Evolutionary conservation across 1,139 yeast genomes (phyloP), one percentile per base, ranked within the genome.

Genomic region (Debaryomyces coudertii): DNA sequence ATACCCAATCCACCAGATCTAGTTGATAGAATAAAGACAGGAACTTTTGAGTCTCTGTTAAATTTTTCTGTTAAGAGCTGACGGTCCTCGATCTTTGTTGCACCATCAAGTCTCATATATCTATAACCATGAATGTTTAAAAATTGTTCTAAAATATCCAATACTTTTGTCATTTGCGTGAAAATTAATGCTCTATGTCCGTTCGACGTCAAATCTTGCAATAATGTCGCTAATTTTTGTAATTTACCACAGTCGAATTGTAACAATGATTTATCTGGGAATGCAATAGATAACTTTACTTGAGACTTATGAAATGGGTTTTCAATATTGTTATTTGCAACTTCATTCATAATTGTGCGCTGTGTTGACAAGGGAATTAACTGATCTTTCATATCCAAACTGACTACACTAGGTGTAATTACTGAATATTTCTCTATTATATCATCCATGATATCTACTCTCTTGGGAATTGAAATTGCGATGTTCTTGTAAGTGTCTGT

Each of bases 1-100:
- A 95, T 95, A 62, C 99, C 99, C 54, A 95, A 76, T 30, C 99
- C 99, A 63, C 99, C 99, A 2, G 98, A 92, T 67, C 99, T 81
- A 1, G 98, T 90, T 3, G 97, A 90, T 47, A 95, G 68, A 42
- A 95, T 93, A 60, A 95, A 95, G 15, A 92, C 96, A 1, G 96
- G 95, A 40, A 93, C 87, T 51, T 84, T 80, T 8, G 86, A 73
- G 61, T 95, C 99, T 46, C 86, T 79, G 62, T 95, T 95, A 68
- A 95, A 95, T 52, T 93, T 77, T 59, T 95, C 99, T 0, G 99
- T 95, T 56, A 95, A 69, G 22, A 92, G 77, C 63, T 95, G 99
- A 54, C 99, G 85, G 63, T 93, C 98, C 64, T 95, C 99, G 57
- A 95, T 89, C 63, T 90, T 90, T 2, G 99, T 95, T 1, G 99